phyloP scores from a whole-genome alignment of 2,329 filamentous ascomycete genomes.

The Sporothrix dimorphospora region DNA sequence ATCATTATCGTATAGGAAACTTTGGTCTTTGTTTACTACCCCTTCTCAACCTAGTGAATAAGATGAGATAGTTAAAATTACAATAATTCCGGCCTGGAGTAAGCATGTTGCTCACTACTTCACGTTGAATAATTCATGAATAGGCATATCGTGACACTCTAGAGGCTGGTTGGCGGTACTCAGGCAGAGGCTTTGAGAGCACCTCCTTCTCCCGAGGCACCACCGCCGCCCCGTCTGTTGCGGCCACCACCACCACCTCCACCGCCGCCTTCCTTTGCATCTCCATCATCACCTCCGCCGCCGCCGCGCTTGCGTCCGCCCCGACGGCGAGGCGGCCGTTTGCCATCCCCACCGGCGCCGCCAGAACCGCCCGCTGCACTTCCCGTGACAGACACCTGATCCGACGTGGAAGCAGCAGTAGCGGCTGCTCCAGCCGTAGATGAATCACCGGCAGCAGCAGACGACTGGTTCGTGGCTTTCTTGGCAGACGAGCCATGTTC shows the following conservation, averaged over 20 bases:
- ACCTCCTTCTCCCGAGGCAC: not conserved
- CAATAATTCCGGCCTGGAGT: too few relatives aligned
- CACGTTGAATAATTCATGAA: not conserved
- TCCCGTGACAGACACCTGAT: conserved; percentile 23
- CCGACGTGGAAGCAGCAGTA: not conserved
- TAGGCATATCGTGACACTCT: not conserved
- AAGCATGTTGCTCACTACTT: not conserved
- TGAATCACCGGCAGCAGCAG: not conserved
- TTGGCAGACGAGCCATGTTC: conserved; percentile 8
- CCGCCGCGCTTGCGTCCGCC: conserved; percentile 32
- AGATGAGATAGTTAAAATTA: too few relatives aligned
- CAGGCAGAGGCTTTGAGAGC: not conserved
- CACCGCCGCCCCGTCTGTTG: conserved; percentile 12
- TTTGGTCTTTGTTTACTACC: too few relatives aligned
- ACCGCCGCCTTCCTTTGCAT: conserved; percentile 5
- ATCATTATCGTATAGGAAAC: too few relatives aligned
- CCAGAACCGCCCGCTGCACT: conserved; percentile 6
- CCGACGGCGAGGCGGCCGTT: conserved; percentile 33
- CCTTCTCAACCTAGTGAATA: too few relatives aligned
- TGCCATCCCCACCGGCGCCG: conserved; percentile 17
- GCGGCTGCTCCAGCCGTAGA: not conserved
- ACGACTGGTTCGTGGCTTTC: not conserved
- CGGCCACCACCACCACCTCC: not conserved
- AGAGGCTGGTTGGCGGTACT: not conserved
- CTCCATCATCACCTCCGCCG: conserved; percentile 19